Percentiles rank a stretch among this genome's conserved stretches.
Conservation (phyloP, 805 yeast genomes). For the Candida maris region DNA sequence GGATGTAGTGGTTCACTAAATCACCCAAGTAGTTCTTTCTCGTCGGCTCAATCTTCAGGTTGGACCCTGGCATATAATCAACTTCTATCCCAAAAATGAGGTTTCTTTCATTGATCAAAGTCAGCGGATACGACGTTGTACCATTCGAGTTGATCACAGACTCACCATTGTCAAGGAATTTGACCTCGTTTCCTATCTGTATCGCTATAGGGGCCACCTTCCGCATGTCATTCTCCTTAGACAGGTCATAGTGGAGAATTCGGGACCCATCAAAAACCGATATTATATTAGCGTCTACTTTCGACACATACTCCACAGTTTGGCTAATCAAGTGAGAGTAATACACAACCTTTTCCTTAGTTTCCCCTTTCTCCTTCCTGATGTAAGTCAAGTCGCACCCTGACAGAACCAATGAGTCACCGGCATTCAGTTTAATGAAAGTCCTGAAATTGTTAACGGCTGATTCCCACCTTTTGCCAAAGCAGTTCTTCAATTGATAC, state of each 20-base stretch:
- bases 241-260: slow-evolving; percentile 29
- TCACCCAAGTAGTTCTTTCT: slow-evolving; percentile 43
- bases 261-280: slow-evolving; percentile 33
- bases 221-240: slow-evolving; percentile 21
- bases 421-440: slow-evolving; percentile 25
- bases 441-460: slow-evolving; percentile 24
- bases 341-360: slow-evolving; percentile 16
- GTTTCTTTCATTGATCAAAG: slow-evolving; percentile 44
- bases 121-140: slow-evolving; percentile 46
- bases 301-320: slow-evolving; percentile 31
- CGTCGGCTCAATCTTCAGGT: slow-evolving; percentile 30
- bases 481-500: slow-evolving; percentile 27
- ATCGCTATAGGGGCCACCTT: slow-evolving; percentile 28
- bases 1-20: slow-evolving; percentile 45
- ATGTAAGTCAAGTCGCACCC: slow-evolving; percentile 29
- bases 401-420: slow-evolving; percentile 29
- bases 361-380: slow-evolving; percentile 13
- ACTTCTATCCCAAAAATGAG: slow-evolving; percentile 48
- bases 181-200: slow-evolving; percentile 31
- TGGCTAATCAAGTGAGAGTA: slow-evolving; percentile 22
- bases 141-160: slow-evolving; percentile 27
- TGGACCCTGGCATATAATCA: slow-evolving; percentile 28
- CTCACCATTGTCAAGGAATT: background rate
- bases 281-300: slow-evolving; percentile 24
- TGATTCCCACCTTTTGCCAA: slow-evolving; percentile 22